Evolutionary conservation across 805 yeast genomes (phyloP).

Genomic region (Lipomyces starkeyi): DNA sequence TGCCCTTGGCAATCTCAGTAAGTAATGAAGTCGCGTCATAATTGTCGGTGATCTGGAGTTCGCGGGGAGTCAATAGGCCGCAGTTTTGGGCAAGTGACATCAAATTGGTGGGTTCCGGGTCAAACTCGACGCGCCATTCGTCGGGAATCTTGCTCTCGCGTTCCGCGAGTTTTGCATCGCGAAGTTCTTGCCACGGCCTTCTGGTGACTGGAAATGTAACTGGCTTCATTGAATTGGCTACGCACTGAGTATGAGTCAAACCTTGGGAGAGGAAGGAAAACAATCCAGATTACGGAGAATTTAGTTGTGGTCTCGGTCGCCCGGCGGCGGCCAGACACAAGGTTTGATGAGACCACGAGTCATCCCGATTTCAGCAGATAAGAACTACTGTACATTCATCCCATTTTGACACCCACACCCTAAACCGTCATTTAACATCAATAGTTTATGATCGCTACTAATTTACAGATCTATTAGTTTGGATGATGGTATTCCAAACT

Average conservation of each 20-base stretch:
- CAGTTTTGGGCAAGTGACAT: constrained; percentile 32
- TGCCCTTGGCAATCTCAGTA: constrained; percentile 41
- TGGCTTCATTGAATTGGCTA: constrained; percentile 25
- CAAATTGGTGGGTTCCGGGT: constrained; percentile 23
- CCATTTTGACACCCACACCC: too few relatives aligned
- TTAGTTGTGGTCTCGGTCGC: too few relatives aligned
- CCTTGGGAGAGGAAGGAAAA: neutral
- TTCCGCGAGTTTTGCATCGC: constrained; percentile 50
- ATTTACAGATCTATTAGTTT: too few relatives aligned
- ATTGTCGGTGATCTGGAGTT: constrained; percentile 42
- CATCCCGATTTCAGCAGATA: too few relatives aligned
- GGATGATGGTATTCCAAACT: too few relatives aligned
- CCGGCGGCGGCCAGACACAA: too few relatives aligned
- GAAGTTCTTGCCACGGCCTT: constrained; percentile 50
- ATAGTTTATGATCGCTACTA: too few relatives aligned
- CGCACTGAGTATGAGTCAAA: neutral
- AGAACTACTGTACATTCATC: too few relatives aligned
- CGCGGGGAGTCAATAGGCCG: constrained; percentile 38
- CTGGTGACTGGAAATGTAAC: constrained; percentile 26
- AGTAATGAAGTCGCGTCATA: constrained; percentile 38
- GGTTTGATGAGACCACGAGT: too few relatives aligned
- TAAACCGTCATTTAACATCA: too few relatives aligned
- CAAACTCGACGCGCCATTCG: constrained; percentile 50
- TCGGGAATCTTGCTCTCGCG: constrained; percentile 54
- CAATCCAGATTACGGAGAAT: neutral